Evolutionary conservation across 345 rosid genomes (phyloP).

Genomic region (Syzygium aqueum): DNA sequence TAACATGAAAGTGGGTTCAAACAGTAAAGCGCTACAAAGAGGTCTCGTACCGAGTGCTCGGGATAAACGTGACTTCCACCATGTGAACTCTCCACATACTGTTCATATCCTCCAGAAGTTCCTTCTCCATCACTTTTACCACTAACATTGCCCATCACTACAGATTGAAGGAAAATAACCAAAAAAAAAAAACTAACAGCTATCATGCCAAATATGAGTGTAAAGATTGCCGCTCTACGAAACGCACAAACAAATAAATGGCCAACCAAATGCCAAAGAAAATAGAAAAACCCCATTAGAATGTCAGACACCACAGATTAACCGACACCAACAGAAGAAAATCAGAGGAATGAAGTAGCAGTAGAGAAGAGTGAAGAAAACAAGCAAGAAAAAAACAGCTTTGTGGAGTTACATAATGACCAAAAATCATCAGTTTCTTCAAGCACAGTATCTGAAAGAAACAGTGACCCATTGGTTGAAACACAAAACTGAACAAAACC

Average conservation of each 20-base stretch:
- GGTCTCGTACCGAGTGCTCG: background rate
- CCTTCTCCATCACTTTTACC: conserved; percentile 41
- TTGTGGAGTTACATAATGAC: background rate
- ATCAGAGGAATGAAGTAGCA: background rate
- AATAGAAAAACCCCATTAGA: conserved; percentile 10
- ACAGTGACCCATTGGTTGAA: background rate
- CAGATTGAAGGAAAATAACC: background rate
- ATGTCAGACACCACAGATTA: background rate
- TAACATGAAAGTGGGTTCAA: background rate
- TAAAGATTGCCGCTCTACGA: background rate
- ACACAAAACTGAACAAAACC: conserved; percentile 3
- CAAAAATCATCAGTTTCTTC: background rate
- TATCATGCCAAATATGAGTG: background rate
- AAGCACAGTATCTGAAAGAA: background rate
- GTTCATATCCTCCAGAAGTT: conserved; percentile 17
- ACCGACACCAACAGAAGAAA: background rate
- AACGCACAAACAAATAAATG: background rate
- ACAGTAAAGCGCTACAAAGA: background rate
- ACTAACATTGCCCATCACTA: conserved; percentile 66
- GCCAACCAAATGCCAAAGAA: background rate
- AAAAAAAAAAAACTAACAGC: background rate
- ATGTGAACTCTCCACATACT: conserved; percentile 2
- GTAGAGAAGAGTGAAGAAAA: background rate
- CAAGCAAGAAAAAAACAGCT: background rate
- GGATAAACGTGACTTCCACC: background rate